phyloP scores from a whole-genome alignment of 2,329 filamentous ascomycete species.

The Trichoderma harzianum region DNA sequence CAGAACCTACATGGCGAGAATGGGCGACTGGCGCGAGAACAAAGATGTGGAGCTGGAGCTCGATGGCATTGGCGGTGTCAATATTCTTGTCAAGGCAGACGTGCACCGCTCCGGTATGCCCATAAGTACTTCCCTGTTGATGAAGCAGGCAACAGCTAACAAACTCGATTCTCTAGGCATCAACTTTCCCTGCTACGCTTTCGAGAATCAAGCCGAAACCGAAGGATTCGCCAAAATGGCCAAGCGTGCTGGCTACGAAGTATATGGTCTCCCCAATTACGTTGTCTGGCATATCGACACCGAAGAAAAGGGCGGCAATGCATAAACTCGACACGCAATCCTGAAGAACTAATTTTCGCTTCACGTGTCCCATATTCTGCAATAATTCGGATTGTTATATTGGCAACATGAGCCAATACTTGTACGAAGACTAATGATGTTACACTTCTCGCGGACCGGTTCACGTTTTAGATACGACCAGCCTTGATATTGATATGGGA shows the following conservation, averaged over 20 bases:
- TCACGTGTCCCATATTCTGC: constrained; percentile 25
- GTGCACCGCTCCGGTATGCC: constrained; percentile 84
- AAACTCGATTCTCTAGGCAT: constrained; percentile 58
- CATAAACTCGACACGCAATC: constrained; percentile 32
- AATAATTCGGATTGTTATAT: constrained; percentile 20
- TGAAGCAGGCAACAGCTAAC: constrained; percentile 25
- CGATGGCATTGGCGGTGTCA: constrained; percentile 94
- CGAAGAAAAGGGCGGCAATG: constrained; percentile 85
- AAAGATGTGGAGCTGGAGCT: constrained; percentile 90
- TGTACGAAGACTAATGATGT: constrained; percentile 29
- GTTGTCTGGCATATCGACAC: constrained; percentile 99
- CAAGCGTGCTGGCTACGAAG: constrained; percentile 88
- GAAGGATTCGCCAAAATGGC: constrained; percentile 99
- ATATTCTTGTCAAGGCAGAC: constrained; percentile 95
- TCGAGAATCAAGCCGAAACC: constrained; percentile 98
- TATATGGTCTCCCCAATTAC: constrained; percentile 92
- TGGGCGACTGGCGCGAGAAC: constrained; percentile 90
- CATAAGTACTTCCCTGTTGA: neutral
- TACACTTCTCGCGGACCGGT: constrained; percentile 17
- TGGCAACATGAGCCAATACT: constrained; percentile 21
- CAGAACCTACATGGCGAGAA: constrained; percentile 80
- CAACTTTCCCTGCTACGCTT: constrained; percentile 95
- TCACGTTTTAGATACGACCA: constrained; percentile 14
- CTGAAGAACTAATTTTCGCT: constrained; percentile 1
- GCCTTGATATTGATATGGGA: constrained; percentile 17